A percentile compares a stretch with the other conserved stretches of the same genome.
phyloP scores from a whole-genome alignment of 2,329 filamentous ascomycete genomes.

The Zasmidium citrigriseum region DNA sequence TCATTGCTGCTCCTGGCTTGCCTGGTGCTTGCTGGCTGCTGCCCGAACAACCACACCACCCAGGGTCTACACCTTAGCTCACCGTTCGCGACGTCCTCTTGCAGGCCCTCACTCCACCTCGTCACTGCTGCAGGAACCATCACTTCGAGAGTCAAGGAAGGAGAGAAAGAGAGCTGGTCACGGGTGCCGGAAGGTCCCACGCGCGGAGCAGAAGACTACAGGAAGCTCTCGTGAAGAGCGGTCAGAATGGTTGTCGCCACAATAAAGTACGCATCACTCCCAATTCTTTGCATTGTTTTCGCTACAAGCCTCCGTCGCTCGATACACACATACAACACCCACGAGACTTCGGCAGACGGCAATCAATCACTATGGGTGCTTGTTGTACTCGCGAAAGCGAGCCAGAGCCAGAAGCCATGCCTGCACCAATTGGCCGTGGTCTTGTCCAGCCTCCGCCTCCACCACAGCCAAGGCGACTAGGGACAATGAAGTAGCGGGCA shows the following conservation, averaged over 20 bases:
- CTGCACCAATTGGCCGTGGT: too few species aligned
- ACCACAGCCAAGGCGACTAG: too few species aligned
- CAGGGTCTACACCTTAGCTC: neutral
- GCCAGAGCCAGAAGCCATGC: neutral
- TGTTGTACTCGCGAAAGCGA: neutral
- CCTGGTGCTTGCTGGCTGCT: neutral
- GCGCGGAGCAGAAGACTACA: neutral
- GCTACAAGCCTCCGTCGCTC: neutral
- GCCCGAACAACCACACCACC: neutral
- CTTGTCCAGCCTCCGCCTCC: too few species aligned
- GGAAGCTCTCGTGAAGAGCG: conserved; percentile 1
- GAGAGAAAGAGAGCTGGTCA: conserved; percentile 1
- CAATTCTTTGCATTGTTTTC: neutral
- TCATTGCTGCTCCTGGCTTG: conserved; percentile 1
- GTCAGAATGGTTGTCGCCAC: conserved; percentile 35
- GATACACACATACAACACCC: conserved; percentile 2
- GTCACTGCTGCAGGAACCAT: neutral
- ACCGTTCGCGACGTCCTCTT: neutral
- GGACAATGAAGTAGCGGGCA: conserved; percentile 5
- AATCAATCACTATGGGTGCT: neutral
- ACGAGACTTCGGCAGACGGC: neutral
- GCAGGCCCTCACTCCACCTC: neutral
- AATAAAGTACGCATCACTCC: conserved; percentile 31
- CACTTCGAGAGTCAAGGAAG: neutral
- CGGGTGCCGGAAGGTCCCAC: conserved; percentile 2